Percentiles rank a stretch among this genome's conserved stretches.
phyloP scores from a whole-genome alignment of 2,329 filamentous ascomycete species.

The Epicoccum nigrum region DNA sequence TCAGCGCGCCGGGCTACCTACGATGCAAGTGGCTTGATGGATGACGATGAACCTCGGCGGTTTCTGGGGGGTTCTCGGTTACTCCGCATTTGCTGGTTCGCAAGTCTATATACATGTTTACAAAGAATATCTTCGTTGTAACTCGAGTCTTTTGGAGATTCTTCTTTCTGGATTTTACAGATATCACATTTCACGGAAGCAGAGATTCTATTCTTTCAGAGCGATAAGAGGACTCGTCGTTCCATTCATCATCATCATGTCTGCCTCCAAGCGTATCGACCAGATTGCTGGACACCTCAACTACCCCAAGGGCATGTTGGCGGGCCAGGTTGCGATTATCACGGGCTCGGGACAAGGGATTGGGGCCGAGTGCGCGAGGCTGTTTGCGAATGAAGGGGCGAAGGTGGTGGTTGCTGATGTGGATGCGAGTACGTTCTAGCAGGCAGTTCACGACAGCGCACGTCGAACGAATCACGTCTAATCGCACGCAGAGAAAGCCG shows the following conservation, averaged over 20 bases:
- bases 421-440: constrained; percentile 63
- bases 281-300: constrained; percentile 82
- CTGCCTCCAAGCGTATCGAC: constrained; percentile 57
- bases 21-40: neutral
- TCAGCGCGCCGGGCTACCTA: neutral
- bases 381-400: constrained; percentile 88
- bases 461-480: constrained; percentile 1
- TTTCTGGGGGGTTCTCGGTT: neutral
- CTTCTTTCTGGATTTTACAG: too few relatives aligned
- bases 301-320: constrained; percentile 79
- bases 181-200: too few relatives aligned
- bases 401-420: constrained; percentile 86
- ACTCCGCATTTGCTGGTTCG: constrained; percentile 5
- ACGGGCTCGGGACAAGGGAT: constrained; percentile 88
- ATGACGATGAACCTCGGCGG: neutral
- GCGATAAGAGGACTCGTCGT: too few relatives aligned
- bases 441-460: neutral
- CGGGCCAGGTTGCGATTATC: constrained; percentile 83
- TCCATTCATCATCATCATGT: constrained; percentile 15
- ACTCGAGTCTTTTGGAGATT: too few relatives aligned
- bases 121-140: too few relatives aligned
- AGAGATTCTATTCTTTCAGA: too few relatives aligned
- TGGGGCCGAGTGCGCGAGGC: constrained; percentile 78
- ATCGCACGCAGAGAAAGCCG: constrained; percentile 66
- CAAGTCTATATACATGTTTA: too few relatives aligned